phyloP scores from a whole-genome alignment of 2,329 filamentous ascomycete species.

The Aspergillus sp. region DNA sequence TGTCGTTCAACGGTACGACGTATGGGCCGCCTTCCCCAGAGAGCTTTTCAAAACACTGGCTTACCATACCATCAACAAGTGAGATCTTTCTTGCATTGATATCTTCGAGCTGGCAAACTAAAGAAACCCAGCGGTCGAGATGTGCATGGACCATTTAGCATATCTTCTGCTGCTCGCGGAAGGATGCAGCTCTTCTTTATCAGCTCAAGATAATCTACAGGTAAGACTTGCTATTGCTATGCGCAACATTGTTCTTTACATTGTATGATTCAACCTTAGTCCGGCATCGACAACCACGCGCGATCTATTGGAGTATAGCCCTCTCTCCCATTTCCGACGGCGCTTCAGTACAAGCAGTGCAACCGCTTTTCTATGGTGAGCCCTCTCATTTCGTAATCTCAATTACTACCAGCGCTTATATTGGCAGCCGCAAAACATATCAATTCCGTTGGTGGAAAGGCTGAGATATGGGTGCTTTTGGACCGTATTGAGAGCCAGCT shows the following conservation, averaged over 20 bases:
- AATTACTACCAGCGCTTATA: neutral
- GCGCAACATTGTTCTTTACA: neutral
- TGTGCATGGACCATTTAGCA: neutral
- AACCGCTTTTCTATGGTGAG: neutral
- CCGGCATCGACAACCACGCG: neutral
- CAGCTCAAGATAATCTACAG: neutral
- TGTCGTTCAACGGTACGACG: neutral
- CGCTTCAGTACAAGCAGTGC: neutral
- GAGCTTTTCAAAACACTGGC: neutral
- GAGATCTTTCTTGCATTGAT: neutral
- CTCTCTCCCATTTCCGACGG: neutral
- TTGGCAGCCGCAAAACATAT: neutral
- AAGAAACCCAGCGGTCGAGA: neutral
- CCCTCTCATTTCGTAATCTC: neutral
- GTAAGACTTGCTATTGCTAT: neutral
- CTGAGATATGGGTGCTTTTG: neutral
- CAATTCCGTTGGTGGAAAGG: neutral
- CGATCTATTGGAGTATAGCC: neutral
- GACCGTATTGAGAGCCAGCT: neutral
- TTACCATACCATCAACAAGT: neutral
- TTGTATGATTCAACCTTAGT: neutral
- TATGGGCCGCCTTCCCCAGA: neutral
- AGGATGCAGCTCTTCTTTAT: neutral
- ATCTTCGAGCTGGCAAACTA: neutral
- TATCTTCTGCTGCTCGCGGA: neutral